Percentiles rank a stretch among this genome's conserved stretches.
Conservation (phyloP, 2,329 filamentous ascomycete species). For the Trichoderma breve region DNA sequence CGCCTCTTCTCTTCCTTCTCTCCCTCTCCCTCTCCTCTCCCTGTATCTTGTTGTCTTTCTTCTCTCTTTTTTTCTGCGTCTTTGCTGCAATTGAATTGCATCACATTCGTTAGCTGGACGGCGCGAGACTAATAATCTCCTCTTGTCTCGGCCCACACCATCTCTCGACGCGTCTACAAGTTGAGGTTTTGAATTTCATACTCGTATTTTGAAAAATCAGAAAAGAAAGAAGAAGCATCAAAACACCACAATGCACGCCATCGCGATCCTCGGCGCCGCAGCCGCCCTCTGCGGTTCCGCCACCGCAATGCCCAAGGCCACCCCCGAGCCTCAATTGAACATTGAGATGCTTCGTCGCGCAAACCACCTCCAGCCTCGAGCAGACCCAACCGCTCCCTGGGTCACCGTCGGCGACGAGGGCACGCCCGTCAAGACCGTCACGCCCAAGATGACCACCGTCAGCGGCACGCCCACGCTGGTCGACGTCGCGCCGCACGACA, state of each 20-base stretch:
- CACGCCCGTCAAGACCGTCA: slow-evolving; percentile 45
- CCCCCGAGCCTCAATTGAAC: slow-evolving; percentile 16
- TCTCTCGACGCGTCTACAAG: not conserved
- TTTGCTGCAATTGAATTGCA: not conserved
- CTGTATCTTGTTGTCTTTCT: not conserved
- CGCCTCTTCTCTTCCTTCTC: not conserved
- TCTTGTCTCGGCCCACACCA: not conserved
- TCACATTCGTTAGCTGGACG: not conserved
- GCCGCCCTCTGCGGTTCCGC: slow-evolving; percentile 29
- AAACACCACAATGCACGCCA: slow-evolving; percentile 32
- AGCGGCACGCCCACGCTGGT: slow-evolving; percentile 41
- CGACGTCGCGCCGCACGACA: slow-evolving; percentile 44
- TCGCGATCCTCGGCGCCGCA: slow-evolving; percentile 30
- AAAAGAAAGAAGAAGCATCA: not conserved
- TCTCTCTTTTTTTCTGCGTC: not conserved
- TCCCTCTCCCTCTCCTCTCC: not conserved
- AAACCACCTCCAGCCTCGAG: slow-evolving; percentile 7
- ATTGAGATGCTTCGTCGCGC: slow-evolving; percentile 17
- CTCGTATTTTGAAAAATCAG: not conserved
- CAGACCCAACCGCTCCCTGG: slow-evolving; percentile 41
- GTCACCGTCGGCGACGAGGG: slow-evolving; percentile 50
- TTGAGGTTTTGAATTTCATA: not conserved
- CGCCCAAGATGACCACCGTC: slow-evolving; percentile 47
- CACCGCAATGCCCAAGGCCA: slow-evolving; percentile 32
- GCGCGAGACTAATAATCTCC: not conserved